Conservation (phyloP, 2,329 filamentous ascomycete species). For the Colletotrichum sp. region DNA sequence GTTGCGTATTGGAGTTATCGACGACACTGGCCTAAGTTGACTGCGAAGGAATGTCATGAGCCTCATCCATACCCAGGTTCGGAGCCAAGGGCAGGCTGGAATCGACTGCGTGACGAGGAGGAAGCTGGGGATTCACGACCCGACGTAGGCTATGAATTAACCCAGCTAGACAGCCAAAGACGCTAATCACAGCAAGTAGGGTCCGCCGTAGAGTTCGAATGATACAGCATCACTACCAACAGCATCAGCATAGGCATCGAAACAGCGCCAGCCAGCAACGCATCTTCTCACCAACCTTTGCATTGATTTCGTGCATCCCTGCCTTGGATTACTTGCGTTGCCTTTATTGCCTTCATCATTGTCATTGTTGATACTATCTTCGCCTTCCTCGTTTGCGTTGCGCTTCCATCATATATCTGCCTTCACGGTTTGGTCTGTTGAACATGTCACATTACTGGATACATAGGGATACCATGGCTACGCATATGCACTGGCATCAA, state of each 20-base stretch:
- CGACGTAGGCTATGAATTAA: conserved; percentile 45
- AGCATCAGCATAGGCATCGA: neutral
- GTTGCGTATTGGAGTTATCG: conserved; percentile 71
- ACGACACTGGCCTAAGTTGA: conserved; percentile 64
- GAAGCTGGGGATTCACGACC: conserved; percentile 38
- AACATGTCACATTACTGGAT: neutral
- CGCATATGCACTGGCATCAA: neutral
- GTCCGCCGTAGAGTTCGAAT: conserved; percentile 4
- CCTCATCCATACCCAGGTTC: conserved; percentile 56
- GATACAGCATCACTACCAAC: neutral
- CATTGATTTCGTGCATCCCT: neutral
- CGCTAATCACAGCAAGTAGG: conserved; percentile 17
- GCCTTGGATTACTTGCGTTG: neutral
- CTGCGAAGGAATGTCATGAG: conserved; percentile 57
- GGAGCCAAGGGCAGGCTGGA: conserved; percentile 38
- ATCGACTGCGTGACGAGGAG: conserved; percentile 59
- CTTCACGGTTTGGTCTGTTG: neutral
- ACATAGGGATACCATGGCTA: neutral
- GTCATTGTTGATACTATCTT: neutral
- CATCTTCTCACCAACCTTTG: neutral
- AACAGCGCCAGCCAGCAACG: neutral
- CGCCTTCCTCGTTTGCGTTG: neutral
- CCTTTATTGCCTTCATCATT: neutral
- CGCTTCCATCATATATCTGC: neutral
- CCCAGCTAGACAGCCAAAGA: conserved; percentile 23